phyloP scores from a whole-genome alignment of 495 filamentous ascomycete genomes.

The Amniculicola lignicola region DNA sequence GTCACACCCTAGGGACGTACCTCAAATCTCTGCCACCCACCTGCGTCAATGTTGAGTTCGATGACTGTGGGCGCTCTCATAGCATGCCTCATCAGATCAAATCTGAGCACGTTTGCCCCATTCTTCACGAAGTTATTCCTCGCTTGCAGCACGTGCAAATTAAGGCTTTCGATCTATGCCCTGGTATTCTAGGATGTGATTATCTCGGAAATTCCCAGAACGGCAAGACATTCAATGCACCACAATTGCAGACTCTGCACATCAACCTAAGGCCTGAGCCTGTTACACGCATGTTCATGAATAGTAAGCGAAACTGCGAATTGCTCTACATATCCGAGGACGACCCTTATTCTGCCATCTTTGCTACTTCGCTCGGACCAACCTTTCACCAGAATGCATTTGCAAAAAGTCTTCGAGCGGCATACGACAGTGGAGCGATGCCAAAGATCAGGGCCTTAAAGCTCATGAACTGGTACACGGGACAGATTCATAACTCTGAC shows the following conservation, averaged over 20 bases:
- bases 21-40: neutral
- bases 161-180: neutral
- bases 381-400: neutral
- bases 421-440: neutral
- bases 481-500: no score
- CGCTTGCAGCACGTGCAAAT: neutral
- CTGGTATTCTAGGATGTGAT: neutral
- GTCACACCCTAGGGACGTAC: neutral
- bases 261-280: neutral
- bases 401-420: neutral
- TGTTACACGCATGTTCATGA: neutral
- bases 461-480: neutral
- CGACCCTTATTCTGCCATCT: no score
- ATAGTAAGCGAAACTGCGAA: no score
- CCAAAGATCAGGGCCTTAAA: neutral
- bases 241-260: neutral
- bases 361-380: no score
- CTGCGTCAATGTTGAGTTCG: neutral
- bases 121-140: neutral
- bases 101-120: neutral
- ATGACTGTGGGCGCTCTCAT: neutral
- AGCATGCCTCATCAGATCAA: neutral
- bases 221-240: neutral
- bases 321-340: no score
- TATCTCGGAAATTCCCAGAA: no score